Percentiles rank a stretch among this genome's conserved stretches.
Evolutionary conservation across 352 stramenopile genomes (phyloP).

Genomic region (Phytophthora tentaculata): DNA sequence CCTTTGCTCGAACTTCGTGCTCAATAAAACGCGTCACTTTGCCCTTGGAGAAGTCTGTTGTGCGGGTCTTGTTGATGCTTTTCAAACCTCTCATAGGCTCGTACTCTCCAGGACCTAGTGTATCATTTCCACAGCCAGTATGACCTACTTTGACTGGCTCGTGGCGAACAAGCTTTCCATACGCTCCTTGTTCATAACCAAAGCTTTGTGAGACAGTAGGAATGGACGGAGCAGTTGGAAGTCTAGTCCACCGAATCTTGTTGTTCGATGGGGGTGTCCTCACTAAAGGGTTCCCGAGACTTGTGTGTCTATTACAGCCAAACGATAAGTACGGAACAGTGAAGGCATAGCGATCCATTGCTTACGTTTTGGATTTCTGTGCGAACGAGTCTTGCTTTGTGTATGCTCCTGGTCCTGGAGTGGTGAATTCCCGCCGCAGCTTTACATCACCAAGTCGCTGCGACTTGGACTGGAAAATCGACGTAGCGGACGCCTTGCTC

Average conservation of each 20-base stretch:
- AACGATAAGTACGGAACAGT: neutral
- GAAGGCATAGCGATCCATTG: neutral
- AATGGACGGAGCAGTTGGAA: constrained; percentile 79
- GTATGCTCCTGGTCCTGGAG: constrained; percentile 69
- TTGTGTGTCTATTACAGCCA: constrained; percentile 25
- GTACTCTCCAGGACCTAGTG: constrained; percentile 74
- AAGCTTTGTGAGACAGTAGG: constrained; percentile 77
- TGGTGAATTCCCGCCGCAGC: constrained; percentile 38
- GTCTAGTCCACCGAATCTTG: constrained; percentile 71
- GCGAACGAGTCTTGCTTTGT: constrained; percentile 57
- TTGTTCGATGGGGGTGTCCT: constrained; percentile 40
- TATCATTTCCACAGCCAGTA: constrained; percentile 62
- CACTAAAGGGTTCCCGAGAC: constrained; percentile 36
- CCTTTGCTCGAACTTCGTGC: constrained; percentile 61
- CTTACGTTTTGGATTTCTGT: constrained; percentile 53
- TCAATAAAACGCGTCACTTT: constrained; percentile 73
- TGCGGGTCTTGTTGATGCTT: constrained; percentile 63
- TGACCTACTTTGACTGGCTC: constrained; percentile 62
- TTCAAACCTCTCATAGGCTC: constrained; percentile 72
- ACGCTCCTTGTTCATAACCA: constrained; percentile 74
- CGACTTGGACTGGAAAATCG: constrained; percentile 58
- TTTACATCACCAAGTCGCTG: constrained; percentile 44
- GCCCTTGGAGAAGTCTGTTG: constrained; percentile 79
- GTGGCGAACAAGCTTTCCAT: constrained; percentile 78
- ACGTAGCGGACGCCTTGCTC: constrained; percentile 50